phyloP scores from a whole-genome alignment of 345 rosid genomes.

The Citrus unshiu region DNA sequence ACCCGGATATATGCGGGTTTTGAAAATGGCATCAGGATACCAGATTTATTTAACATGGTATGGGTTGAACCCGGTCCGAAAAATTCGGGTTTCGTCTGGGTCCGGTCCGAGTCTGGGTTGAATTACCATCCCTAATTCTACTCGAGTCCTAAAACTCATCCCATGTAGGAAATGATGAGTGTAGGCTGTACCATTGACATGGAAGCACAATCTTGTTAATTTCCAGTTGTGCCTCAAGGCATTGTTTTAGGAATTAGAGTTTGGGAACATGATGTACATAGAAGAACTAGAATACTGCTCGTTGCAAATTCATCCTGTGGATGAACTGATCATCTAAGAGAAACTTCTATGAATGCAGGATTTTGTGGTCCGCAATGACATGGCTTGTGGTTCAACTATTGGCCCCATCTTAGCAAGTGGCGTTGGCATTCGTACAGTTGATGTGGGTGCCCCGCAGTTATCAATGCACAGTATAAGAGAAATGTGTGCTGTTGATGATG shows the following conservation, averaged over 20 bases:
- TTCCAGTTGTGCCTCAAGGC: neutral
- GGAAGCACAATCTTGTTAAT: neutral
- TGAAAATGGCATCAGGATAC: too few species aligned
- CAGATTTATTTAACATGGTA: too few species aligned
- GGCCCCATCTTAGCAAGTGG: slow-evolving; percentile 97
- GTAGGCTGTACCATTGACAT: neutral
- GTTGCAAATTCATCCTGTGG: neutral
- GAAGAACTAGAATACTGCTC: neutral
- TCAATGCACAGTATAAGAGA: slow-evolving; percentile 98
- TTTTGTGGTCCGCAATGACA: slow-evolving; percentile 95
- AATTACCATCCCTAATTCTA: too few species aligned
- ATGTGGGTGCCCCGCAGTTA: slow-evolving; percentile 93
- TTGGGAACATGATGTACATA: neutral
- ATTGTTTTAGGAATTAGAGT: neutral
- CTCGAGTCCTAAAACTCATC: neutral
- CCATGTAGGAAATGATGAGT: neutral
- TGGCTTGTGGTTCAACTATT: slow-evolving; percentile 92
- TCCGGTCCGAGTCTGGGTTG: too few species aligned
- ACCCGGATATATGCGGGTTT: too few species aligned
- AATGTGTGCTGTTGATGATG: slow-evolving; percentile 90
- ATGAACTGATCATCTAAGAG: slow-evolving; percentile 2
- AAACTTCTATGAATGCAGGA: slow-evolving; percentile 44
- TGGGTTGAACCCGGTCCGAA: too few species aligned
- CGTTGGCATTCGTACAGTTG: slow-evolving; percentile 90
- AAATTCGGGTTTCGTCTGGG: too few species aligned